Percentiles rank a stretch among this genome's conserved stretches.
These are phyloP conservation scores for Iris macrosiphon DNA, from an alignment of 106 monocot genomes.

Conservation along the genomic window DNA sequence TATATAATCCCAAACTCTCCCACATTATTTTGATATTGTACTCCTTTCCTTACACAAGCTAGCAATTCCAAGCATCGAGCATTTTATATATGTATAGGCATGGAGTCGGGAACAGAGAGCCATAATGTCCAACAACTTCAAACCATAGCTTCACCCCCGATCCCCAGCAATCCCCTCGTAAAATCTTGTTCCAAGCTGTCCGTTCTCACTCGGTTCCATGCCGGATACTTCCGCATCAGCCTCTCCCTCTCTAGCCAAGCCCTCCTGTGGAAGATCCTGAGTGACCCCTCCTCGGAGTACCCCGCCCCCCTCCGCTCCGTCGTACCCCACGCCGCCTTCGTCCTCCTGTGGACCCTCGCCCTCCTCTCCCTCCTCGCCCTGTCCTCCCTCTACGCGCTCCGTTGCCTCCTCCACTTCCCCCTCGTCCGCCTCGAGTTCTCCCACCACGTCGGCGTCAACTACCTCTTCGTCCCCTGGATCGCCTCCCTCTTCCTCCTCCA, in stretches of 20 bases:
- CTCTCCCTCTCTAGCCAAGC: constrained; percentile 11
- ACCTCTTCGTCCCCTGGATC: constrained; percentile 31
- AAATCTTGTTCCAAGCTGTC: neutral
- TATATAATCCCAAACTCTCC: no score
- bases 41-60: no score
- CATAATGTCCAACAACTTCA: no score
- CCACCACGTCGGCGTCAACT: constrained; percentile 25
- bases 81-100: no score
- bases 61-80: no score
- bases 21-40: no score
- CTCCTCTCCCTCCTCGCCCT: constrained; percentile 9
- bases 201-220: constrained; percentile 20
- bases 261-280: constrained; percentile 17
- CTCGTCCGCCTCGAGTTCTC: constrained; percentile 20
- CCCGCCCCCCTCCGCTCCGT: neutral
- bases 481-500: constrained; percentile 18
- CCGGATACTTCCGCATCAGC: constrained; percentile 27
- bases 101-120: no score
- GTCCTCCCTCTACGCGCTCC: constrained; percentile 18
- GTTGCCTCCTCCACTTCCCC: constrained; percentile 16
- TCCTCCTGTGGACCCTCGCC: constrained; percentile 6
- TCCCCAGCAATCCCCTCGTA: neutral
- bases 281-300: neutral
- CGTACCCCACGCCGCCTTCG: neutral
- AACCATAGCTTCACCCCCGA: neutral